Evolutionary conservation across 441 rosid species (phyloP), one percentile per base, ranked within the genome.

Genomic region (Gossypium aridum): DNA sequence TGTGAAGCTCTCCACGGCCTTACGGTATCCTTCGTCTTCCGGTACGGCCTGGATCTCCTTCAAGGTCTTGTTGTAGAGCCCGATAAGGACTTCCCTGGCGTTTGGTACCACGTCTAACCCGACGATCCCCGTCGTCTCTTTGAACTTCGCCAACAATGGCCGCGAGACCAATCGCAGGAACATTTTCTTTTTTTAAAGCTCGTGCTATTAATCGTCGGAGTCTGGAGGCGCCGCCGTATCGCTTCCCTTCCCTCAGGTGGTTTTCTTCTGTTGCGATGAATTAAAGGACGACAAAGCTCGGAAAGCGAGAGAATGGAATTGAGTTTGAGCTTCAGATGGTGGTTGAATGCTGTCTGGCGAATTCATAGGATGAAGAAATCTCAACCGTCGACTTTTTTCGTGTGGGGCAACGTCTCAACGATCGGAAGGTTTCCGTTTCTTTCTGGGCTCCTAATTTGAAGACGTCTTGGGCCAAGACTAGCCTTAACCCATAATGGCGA

Each of bases 51-150:
- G 81, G 84, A 92, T 88, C 88, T 92, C 94, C 70, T 87, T 90
- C 68, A 91, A 90, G 79, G 99, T 92, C 88, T 92, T 91, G 84
- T 31, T 56, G 85, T 92, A 92, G 13, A 94, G 92, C 70, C 45
- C 81, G 84, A 92, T 89, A 81, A 94, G 76, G 63, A 91, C 97
- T 77, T 83, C 92, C 76, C 95, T 85, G 39, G 94, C 97, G 80
- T 92, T 90, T 26, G 97, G 97, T 19, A 92, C 97, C 45, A 94
- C 98, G 28, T 94, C 97, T 47, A 94, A 86, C 12, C 98, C 98
- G 0, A 87, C 93, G 74, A 94, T 88, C 82, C 97, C 98, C 10
- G 98, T 92, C 78, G 97, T 90, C 84, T 91, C 85, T 75, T 94
- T 94, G 83, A 89, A 86, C 79, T 82, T 87, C 57, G 92, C 97